Conservation (phyloP, 352 stramenopile species). For the Globisporangium paddicum region DNA sequence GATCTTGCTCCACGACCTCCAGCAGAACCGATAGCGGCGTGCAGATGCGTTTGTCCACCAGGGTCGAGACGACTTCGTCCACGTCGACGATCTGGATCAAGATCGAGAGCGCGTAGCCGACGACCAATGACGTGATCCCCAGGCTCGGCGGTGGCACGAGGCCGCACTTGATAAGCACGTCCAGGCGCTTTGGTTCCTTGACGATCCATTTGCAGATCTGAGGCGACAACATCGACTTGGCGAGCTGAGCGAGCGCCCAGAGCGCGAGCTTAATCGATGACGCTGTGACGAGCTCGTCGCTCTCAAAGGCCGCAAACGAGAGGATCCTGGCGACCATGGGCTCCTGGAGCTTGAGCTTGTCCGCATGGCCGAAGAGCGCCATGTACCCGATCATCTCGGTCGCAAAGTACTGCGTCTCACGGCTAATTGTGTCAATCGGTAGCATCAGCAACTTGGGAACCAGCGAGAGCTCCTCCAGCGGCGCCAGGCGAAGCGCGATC, state of each 20-base stretch:
- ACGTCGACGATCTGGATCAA: conserved; percentile 24
- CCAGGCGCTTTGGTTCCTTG: conserved; percentile 18
- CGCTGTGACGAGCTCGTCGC: conserved; percentile 23
- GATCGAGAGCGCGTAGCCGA: conserved; percentile 38
- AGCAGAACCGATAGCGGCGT: conserved; percentile 34
- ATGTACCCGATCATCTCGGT: conserved; percentile 63
- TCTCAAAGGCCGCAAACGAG: conserved; percentile 31
- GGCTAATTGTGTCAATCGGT: conserved; percentile 14
- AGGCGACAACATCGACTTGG: conserved; percentile 16
- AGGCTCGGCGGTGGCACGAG: conserved; percentile 28
- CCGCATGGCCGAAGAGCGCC: conserved; percentile 43
- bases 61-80: conserved; percentile 15
- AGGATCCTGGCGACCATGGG: conserved; percentile 33
- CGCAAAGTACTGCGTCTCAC: conserved; percentile 52
- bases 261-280: conserved; percentile 30
- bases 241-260: conserved; percentile 43
- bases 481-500: conserved; percentile 27
- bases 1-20: conserved; percentile 45
- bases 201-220: conserved; percentile 31
- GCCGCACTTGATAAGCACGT: conserved; percentile 33
- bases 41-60: conserved; percentile 37
- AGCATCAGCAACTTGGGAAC: conserved; percentile 34
- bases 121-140: conserved; percentile 21
- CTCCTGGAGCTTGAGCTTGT: conserved; percentile 28
- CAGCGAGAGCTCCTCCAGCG: conserved; percentile 22